phyloP scores from a whole-genome alignment of 345 rosid species.

The Brassica carinata region DNA sequence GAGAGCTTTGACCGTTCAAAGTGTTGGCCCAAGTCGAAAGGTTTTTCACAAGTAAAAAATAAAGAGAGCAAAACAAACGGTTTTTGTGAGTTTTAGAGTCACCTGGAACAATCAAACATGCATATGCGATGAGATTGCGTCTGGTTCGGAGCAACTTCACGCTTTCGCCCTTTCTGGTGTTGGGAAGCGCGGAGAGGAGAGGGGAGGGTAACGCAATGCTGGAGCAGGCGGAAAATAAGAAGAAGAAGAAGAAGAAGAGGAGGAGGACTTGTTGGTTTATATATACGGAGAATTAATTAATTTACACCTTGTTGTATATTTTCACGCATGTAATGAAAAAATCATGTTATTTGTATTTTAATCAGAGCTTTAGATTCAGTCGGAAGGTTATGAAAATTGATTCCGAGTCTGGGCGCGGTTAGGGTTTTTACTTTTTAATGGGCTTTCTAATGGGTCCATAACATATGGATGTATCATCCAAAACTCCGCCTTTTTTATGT shows the following conservation, averaged over 20 bases:
- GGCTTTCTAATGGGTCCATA: background rate
- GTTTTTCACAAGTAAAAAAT: background rate
- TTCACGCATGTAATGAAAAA: background rate
- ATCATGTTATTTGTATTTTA: background rate
- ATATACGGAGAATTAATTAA: slow-evolving; percentile 1
- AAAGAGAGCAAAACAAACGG: slow-evolving; percentile 5
- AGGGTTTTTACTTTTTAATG: background rate
- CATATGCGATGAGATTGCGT: slow-evolving; percentile 3
- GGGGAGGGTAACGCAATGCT: slow-evolving; percentile 27
- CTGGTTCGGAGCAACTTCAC: slow-evolving; percentile 11
- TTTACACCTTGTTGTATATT: background rate
- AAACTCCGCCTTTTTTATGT: background rate
- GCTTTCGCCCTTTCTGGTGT: background rate
- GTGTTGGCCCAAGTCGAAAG: slow-evolving; percentile 13
- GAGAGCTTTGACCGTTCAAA: background rate
- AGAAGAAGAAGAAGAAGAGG: background rate
- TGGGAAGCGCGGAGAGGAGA: slow-evolving; percentile 13
- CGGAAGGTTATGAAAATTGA: slow-evolving; percentile 1
- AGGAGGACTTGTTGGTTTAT: slow-evolving; percentile 23
- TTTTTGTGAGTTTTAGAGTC: background rate
- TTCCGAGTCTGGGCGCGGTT: background rate
- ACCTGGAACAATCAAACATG: background rate
- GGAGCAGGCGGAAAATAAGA: slow-evolving; percentile 16
- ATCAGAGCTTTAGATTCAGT: background rate
- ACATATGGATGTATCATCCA: background rate